Conservation (phyloP, 257 asterid genomes). For the Lycium barbarum region DNA sequence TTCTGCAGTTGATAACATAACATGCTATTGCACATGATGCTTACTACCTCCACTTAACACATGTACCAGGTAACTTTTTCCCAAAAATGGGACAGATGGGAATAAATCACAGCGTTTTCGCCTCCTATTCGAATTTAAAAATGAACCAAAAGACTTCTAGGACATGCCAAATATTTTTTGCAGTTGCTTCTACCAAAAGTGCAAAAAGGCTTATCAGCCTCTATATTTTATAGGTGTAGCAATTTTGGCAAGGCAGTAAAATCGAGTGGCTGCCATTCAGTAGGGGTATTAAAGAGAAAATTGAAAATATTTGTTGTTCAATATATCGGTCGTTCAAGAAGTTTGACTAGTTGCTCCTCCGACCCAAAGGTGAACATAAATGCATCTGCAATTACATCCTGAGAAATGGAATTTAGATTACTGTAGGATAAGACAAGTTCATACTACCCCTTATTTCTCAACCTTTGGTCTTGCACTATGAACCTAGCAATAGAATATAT, state of each 20-base stretch:
- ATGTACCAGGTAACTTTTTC: no score
- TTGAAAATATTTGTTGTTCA: no score
- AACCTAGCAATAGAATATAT: constrained; percentile 11
- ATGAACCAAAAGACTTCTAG: neutral
- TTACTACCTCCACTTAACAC: no score
- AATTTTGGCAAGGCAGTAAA: neutral
- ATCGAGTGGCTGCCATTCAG: neutral
- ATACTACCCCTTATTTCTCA: no score
- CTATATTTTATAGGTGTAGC: neutral
- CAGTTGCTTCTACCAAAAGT: neutral
- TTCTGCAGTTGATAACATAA: no score
- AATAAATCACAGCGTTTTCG: no score
- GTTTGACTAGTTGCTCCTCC: no score
- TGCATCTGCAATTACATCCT: neutral
- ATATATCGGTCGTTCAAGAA: no score
- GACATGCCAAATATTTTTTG: neutral
- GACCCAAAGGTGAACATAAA: no score
- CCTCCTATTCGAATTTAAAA: no score
- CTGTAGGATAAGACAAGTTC: neutral
- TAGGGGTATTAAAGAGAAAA: neutral
- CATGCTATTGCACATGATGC: no score
- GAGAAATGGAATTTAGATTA: neutral
- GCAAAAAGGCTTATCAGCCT: neutral
- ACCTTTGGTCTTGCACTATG: neutral
- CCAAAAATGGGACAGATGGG: no score